Evolutionary conservation across 2,329 filamentous ascomycete genomes (phyloP), one percentile per base, ranked within the genome.

Genomic region (Trichoderma lentiforme): DNA sequence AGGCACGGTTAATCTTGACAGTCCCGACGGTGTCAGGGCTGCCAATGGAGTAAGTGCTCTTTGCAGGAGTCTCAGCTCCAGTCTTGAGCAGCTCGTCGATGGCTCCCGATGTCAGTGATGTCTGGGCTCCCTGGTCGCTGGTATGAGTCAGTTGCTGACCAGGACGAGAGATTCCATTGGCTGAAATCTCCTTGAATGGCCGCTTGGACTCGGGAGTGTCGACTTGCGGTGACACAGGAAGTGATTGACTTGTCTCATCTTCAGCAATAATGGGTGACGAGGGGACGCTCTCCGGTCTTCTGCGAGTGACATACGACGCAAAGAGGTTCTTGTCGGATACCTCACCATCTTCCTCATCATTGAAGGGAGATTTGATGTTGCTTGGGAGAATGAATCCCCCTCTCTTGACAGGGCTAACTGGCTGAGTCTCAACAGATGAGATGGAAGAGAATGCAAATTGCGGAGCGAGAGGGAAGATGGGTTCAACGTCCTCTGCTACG

Each of bases 71-170:
- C 15, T 66, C 58, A 24, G 64, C 70, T 53, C 75, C 74, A 24
- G 86, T 85, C 75, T 87, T 87, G 71, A 97, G 82, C 77, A 97
- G 86, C 70, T 89, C 87, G 75, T 97, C 94, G 74, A 97, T 93
- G 71, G 92, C 90, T 64, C 92, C 89, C 0, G 93, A 89, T n/a
- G 94, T 97, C 34, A 98, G 85, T 51, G 91, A 86, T 28, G 95
- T 98, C 82, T 98, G 95, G 15, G 92, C 92, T 68, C 91, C 89
- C 75, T 92, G 91, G 76, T 97, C 93, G 24, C 86, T 83, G 73
- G 86, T 91, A 70, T 83, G 80, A 53, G 83, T 73, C 28, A 70
- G 66, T 26, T 74, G 76, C 76, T 84, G 84, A 7, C 75, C 63
- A 28, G 82, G 76, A 24, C 82, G 83, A 66, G 80, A 77, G 72